Conservation (phyloP, 768 basidiomycete genomes). For the Hydnum rufescens region DNA sequence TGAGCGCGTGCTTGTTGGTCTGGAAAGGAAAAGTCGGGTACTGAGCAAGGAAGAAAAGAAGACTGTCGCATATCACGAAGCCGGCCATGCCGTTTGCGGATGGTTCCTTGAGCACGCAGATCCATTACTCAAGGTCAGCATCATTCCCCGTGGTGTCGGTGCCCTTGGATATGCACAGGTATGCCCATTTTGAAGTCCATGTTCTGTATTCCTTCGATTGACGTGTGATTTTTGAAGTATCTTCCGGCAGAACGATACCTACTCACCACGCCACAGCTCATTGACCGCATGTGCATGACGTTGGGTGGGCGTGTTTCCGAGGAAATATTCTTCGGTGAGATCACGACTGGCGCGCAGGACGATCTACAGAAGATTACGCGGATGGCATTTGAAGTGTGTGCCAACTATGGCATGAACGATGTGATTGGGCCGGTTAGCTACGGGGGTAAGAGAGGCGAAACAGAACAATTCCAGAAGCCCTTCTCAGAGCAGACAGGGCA, state of each 20-base stretch:
- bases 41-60: constrained; percentile 93
- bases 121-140: constrained; percentile 91
- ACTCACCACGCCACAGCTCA: constrained; percentile 83
- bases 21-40: constrained; percentile 89
- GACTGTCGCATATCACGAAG: constrained; percentile 97
- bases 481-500: constrained; percentile 96
- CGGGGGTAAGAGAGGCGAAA: constrained; percentile 65
- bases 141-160: constrained; percentile 90
- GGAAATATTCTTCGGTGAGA: constrained; percentile 96
- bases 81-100: constrained; percentile 93
- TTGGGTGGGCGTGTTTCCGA: constrained; percentile 94
- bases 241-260: constrained; percentile 91
- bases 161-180: constrained; percentile 94
- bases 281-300: constrained; percentile 95
- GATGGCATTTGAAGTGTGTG: constrained; percentile 85
- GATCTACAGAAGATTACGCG: constrained; percentile 95
- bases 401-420: constrained; percentile 93
- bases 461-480: constrained; percentile 86
- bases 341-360: constrained; percentile 96
- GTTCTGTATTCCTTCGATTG: too few species aligned
- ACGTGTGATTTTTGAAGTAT: constrained; percentile 52
- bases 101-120: constrained; percentile 98
- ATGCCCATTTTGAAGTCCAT: constrained; percentile 12
- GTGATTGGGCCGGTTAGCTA: constrained; percentile 93
- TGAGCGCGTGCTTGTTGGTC: constrained; percentile 90